Percentiles rank a stretch among this genome's conserved stretches.
These are phyloP conservation scores for Pleurotus eryngii DNA, from an alignment of 768 basidiomycete species.

Conservation along the genomic window DNA sequence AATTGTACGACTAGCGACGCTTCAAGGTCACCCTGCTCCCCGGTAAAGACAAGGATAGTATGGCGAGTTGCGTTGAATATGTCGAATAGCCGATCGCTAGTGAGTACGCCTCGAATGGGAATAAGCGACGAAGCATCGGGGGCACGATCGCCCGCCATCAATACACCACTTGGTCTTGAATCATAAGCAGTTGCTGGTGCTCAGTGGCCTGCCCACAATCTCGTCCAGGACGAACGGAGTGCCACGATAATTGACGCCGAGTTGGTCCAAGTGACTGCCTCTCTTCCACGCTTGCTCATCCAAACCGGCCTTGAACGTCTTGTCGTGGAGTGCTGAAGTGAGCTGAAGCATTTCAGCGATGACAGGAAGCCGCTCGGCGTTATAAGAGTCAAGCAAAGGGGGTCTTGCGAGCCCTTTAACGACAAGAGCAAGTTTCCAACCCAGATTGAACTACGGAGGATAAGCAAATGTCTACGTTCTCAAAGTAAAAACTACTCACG, in stretches of 20 bases:
- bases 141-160: slow-evolving; percentile 6
- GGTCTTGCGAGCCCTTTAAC: slow-evolving; percentile 11
- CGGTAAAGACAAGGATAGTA: slow-evolving; percentile 6
- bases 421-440: slow-evolving; percentile 22
- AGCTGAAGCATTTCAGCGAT: slow-evolving; percentile 32
- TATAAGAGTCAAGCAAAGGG: slow-evolving; percentile 19
- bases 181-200: slow-evolving; percentile 20
- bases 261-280: slow-evolving; percentile 15
- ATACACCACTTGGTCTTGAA: slow-evolving; percentile 8
- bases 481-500: slow-evolving; percentile 10
- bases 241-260: slow-evolving; percentile 25
- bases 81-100: background rate
- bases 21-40: background rate
- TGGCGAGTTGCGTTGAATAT: slow-evolving; percentile 7
- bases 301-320: slow-evolving; percentile 6
- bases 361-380: slow-evolving; percentile 25
- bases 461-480: slow-evolving; percentile 3
- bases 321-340: slow-evolving; percentile 17
- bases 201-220: slow-evolving; percentile 13
- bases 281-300: slow-evolving; percentile 2
- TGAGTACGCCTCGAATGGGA: background rate
- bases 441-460: slow-evolving; percentile 21
- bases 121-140: slow-evolving; percentile 8
- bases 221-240: slow-evolving; percentile 23
- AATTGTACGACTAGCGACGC: background rate